A percentile compares a stretch with the other conserved stretches of the same genome.
Conservation (phyloP, 2,329 filamentous ascomycete species). For the Talaromyces sp. region DNA sequence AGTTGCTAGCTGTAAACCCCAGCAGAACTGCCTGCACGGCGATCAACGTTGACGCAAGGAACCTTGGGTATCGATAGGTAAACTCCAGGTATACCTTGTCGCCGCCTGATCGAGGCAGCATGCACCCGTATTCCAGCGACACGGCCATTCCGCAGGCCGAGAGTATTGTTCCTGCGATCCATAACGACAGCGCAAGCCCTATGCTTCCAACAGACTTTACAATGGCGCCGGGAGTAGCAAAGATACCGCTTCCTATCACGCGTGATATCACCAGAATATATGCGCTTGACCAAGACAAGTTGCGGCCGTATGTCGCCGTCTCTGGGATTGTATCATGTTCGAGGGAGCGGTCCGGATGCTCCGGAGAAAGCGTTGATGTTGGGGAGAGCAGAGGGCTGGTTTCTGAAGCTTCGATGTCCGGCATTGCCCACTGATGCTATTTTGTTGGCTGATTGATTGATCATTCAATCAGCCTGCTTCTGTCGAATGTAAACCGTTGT, state of each 20-base stretch:
- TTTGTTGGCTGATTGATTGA: not conserved
- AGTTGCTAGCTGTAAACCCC: constrained; percentile 64
- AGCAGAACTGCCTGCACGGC: constrained; percentile 59
- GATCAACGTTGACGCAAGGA: constrained; percentile 59
- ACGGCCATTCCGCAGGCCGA: constrained; percentile 57
- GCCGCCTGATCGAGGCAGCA: constrained; percentile 64
- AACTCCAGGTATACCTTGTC: constrained; percentile 68
- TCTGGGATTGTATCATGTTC: constrained; percentile 57
- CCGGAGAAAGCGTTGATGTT: not conserved
- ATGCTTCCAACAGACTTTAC: constrained; percentile 61
- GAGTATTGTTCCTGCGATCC: constrained; percentile 57
- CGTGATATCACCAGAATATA: constrained; percentile 64
- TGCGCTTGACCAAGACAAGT: constrained; percentile 56
- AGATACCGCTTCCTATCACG: constrained; percentile 66
- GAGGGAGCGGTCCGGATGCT: constrained; percentile 31
- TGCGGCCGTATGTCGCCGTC: constrained; percentile 53
- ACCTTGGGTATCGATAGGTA: constrained; percentile 57
- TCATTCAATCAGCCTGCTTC: not conserved
- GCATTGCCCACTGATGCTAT: not conserved
- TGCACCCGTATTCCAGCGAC: constrained; percentile 62
- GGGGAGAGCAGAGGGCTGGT: constrained; percentile 2
- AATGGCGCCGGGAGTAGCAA: constrained; percentile 64
- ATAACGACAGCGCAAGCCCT: constrained; percentile 56
- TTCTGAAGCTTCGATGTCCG: constrained; percentile 1
- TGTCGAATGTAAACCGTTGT: not conserved